These are phyloP conservation scores for Vigna mungo DNA, from an alignment of 306 rosid species.

Conservation along the genomic window DNA sequence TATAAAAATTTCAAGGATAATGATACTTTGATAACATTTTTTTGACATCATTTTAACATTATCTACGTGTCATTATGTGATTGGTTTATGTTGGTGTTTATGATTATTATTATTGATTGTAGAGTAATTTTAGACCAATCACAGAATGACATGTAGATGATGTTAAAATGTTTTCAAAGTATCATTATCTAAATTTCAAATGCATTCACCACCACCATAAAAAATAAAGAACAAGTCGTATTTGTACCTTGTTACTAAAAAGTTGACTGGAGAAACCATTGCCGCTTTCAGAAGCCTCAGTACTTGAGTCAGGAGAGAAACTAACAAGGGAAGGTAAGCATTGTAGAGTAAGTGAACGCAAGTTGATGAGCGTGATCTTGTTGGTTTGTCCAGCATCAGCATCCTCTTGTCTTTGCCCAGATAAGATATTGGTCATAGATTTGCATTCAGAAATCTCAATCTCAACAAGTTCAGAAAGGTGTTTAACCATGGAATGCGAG, in stretches of 20 bases:
- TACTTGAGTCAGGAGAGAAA: slow-evolving; percentile 33
- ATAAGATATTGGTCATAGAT: slow-evolving; percentile 34
- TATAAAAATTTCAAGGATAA: background rate
- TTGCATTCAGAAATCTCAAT: slow-evolving; percentile 50
- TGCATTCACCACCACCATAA: too few species aligned
- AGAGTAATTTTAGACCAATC: too few species aligned
- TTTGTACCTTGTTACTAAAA: slow-evolving; percentile 45
- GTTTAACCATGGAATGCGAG: slow-evolving; percentile 44
- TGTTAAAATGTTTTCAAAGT: too few species aligned
- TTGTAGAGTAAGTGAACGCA: slow-evolving; percentile 42
- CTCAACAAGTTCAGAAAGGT: slow-evolving; percentile 45
- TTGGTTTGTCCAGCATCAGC: slow-evolving; percentile 11
- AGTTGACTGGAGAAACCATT: slow-evolving; percentile 33
- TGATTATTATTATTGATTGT: too few species aligned
- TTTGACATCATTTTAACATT: too few species aligned
- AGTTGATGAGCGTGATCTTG: slow-evolving; percentile 36
- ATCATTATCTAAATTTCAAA: background rate
- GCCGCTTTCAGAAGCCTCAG: background rate
- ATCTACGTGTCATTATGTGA: too few species aligned
- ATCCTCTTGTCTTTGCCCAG: slow-evolving; percentile 25
- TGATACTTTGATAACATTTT: too few species aligned
- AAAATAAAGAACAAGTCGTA: slow-evolving; percentile 8
- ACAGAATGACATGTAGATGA: too few species aligned
- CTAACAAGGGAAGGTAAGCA: slow-evolving; percentile 47
- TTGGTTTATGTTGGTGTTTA: too few species aligned